Conservation (phyloP, 768 basidiomycete species). For the Hypholoma fasciculare region DNA sequence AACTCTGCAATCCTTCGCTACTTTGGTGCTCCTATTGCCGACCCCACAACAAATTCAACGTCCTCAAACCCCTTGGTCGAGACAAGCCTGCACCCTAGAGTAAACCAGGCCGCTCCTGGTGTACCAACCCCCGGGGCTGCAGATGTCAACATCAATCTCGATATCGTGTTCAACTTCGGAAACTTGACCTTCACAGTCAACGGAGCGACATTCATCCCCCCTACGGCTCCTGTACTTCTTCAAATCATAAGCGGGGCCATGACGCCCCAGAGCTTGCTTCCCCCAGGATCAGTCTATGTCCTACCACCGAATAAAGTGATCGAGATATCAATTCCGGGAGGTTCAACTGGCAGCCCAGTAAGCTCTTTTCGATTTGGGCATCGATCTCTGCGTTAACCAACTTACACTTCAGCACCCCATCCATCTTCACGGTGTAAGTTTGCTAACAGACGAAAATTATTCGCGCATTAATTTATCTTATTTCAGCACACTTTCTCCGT, state of each 20-base stretch:
- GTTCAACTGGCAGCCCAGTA: conserved; percentile 33
- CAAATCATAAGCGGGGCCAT: conserved; percentile 42
- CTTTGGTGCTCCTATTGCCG: conserved; percentile 34
- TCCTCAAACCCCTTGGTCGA: conserved; percentile 33
- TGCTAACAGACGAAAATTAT: conserved; percentile 22
- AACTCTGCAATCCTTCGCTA: conserved; percentile 60
- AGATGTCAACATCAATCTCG: conserved; percentile 35
- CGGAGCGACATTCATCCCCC: conserved; percentile 32
- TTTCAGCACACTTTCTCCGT: conserved; percentile 39
- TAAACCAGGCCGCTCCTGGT: conserved; percentile 32
- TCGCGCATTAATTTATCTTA: conserved; percentile 18
- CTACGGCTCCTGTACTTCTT: conserved; percentile 43
- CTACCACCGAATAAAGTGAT: conserved; percentile 43
- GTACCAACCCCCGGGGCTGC: conserved; percentile 33
- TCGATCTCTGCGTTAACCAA: neutral
- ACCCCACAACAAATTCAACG: conserved; percentile 38
- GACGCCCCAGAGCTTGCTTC: conserved; percentile 35
- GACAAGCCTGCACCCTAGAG: conserved; percentile 32
- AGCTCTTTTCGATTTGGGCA: conserved; percentile 8
- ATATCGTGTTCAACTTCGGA: conserved; percentile 24
- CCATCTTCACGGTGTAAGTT: conserved; percentile 38
- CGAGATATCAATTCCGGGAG: conserved; percentile 47
- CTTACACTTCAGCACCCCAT: conserved; percentile 38
- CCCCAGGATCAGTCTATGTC: conserved; percentile 40
- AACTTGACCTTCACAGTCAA: conserved; percentile 30